A percentile compares a stretch with the other conserved stretches of the same genome.
These are phyloP conservation scores for Diaporthe citri DNA, from an alignment of 2,329 filamentous ascomycete genomes.

Conservation along the genomic window DNA sequence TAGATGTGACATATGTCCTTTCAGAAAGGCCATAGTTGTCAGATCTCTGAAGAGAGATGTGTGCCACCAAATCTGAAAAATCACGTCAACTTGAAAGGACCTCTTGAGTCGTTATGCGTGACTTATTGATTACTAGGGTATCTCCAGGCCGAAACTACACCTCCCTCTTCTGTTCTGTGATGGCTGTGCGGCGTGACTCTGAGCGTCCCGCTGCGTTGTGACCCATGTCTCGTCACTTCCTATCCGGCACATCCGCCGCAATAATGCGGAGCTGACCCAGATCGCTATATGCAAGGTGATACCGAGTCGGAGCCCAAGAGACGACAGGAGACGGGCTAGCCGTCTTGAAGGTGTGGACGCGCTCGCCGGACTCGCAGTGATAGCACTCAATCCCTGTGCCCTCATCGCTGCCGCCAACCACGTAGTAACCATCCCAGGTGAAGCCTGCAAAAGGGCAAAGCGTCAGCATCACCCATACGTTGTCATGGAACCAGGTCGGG, in stretches of 20 bases:
- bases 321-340: slow-evolving; percentile 74
- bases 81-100: neutral
- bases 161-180: neutral
- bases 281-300: slow-evolving; percentile 81
- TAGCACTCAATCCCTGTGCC: slow-evolving; percentile 75
- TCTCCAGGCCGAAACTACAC: slow-evolving; percentile 15
- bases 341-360: slow-evolving; percentile 79
- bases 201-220: neutral
- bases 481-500: neutral
- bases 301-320: slow-evolving; percentile 81
- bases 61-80: neutral
- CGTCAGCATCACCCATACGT: slow-evolving; percentile 42
- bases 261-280: slow-evolving; percentile 77
- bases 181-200: slow-evolving; percentile 16
- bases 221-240: slow-evolving; percentile 49
- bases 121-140: slow-evolving; percentile 10
- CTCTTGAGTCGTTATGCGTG: neutral
- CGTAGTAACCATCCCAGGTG: slow-evolving; percentile 81
- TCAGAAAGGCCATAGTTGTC: slow-evolving; percentile 17
- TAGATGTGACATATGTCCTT: slow-evolving; percentile 11
- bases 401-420: slow-evolving; percentile 81
- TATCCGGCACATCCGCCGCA: slow-evolving; percentile 64
- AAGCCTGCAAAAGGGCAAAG: slow-evolving; percentile 65
- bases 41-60: neutral
- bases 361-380: slow-evolving; percentile 80